phyloP scores from a whole-genome alignment of 805 yeast genomes.

The Scheffersomyces coipomensis region DNA sequence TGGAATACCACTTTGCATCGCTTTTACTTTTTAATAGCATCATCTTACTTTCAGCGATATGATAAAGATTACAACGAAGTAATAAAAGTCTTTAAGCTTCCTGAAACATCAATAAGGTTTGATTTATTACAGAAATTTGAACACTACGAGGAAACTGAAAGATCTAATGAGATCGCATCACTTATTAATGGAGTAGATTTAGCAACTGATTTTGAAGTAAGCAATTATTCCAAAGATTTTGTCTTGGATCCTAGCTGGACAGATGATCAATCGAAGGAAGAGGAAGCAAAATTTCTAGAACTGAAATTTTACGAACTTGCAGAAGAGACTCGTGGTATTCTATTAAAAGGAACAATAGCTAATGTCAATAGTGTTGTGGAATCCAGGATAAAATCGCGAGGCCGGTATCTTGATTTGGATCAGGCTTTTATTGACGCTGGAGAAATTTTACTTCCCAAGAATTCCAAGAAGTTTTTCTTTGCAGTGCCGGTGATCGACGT shows the following conservation, averaged over 20 bases:
- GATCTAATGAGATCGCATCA: conserved; percentile 20
- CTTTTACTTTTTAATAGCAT: conserved; percentile 73
- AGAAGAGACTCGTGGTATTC: conserved; percentile 30
- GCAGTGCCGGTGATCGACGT: conserved; percentile 25
- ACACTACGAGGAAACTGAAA: conserved; percentile 4
- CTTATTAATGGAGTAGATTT: conserved; percentile 16
- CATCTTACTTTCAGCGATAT: conserved; percentile 59
- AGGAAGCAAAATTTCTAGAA: conserved; percentile 22
- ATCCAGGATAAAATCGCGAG: conserved; percentile 21
- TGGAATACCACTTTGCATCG: conserved; percentile 71
- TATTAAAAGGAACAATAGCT: conserved; percentile 27
- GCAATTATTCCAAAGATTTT: conserved; percentile 2
- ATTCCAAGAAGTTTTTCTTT: conserved; percentile 30
- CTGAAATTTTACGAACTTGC: conserved; percentile 31
- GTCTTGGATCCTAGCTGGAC: not conserved
- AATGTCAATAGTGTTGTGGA: conserved; percentile 24
- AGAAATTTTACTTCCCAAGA: conserved; percentile 25
- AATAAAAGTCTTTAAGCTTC: conserved; percentile 13
- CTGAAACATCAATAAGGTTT: not conserved
- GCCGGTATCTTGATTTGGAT: conserved; percentile 7
- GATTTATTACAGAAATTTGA: conserved; percentile 6
- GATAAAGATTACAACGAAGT: conserved; percentile 32
- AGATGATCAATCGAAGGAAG: conserved; percentile 5
- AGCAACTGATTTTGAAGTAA: conserved; percentile 4
- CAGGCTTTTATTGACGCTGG: conserved; percentile 29